phyloP scores from a whole-genome alignment of 2,329 filamentous ascomycete species.

The Fusarium neocosmosporiellum region DNA sequence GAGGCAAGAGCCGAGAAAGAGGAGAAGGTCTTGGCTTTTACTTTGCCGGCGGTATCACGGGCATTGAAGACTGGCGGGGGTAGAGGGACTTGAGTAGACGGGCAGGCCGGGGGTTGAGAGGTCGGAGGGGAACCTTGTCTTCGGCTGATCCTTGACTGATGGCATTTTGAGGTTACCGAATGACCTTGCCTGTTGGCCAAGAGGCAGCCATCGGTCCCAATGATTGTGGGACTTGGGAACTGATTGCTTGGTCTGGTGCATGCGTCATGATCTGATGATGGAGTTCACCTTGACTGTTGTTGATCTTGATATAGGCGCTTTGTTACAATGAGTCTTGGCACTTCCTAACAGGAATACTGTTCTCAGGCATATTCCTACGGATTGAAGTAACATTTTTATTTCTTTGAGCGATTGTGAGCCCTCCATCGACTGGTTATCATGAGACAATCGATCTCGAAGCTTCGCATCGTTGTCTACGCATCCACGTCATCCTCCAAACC shows the following conservation, averaged over 20 bases:
- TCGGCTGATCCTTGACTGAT: slow-evolving; percentile 2
- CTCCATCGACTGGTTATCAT: not conserved
- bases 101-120: not conserved
- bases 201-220: not conserved
- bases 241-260: not conserved
- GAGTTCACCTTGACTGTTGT: not conserved
- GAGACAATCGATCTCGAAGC: not conserved
- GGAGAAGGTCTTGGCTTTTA: not conserved
- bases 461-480: not conserved
- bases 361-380: not conserved
- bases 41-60: slow-evolving; percentile 1
- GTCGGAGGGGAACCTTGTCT: slow-evolving; percentile 20
- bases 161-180: not conserved
- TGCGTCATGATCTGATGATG: not conserved
- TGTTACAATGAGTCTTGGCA: not conserved
- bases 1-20: not conserved
- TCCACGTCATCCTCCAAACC: not conserved
- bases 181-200: not conserved
- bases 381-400: not conserved
- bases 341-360: not conserved
- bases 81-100: not conserved
- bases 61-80: slow-evolving; percentile 3
- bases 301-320: not conserved
- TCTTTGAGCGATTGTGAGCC: not conserved
- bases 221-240: not conserved